Conservation (phyloP, 2,329 filamentous ascomycete species). For the Ampelomyces quisqualis region DNA sequence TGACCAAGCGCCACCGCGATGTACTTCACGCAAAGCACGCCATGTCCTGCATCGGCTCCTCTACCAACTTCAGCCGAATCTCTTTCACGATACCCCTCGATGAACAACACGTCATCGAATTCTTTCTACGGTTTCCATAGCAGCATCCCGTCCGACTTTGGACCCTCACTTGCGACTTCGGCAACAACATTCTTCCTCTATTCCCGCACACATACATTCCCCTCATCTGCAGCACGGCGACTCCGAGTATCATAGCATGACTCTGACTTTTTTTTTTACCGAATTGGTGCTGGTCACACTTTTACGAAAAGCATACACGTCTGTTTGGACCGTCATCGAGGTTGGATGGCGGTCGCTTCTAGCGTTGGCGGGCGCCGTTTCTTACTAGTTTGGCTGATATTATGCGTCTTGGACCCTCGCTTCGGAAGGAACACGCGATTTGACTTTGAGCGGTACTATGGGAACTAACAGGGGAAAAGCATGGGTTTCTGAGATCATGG, state of each 20-base stretch:
- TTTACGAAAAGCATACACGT: slow-evolving; percentile 8
- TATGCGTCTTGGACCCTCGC: slow-evolving; percentile 1
- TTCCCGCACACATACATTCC: slow-evolving; percentile 1
- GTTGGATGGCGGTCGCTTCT: too few relatives aligned
- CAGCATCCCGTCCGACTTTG: not conserved
- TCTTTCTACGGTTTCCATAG: not conserved
- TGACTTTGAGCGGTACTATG: not conserved
- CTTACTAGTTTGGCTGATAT: slow-evolving; percentile 2
- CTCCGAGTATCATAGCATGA: not conserved
- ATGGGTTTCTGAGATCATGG: slow-evolving; percentile 4
- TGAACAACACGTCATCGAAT: slow-evolving; percentile 11
- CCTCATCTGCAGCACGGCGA: slow-evolving; percentile 1
- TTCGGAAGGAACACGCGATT: slow-evolving; percentile 6
- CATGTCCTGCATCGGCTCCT: not conserved
- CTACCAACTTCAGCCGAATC: slow-evolving; percentile 14
- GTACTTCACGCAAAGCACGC: slow-evolving; percentile 5
- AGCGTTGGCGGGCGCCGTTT: slow-evolving; percentile 16
- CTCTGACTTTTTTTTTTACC: not conserved
- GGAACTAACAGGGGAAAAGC: slow-evolving; percentile 1
- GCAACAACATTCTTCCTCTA: not conserved
- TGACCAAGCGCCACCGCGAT: not conserved
- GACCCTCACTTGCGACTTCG: not conserved
- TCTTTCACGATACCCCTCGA: slow-evolving; percentile 23
- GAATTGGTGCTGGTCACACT: slow-evolving; percentile 19
- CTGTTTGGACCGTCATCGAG: slow-evolving; percentile 9